phyloP scores from a whole-genome alignment of 352 stramenopile genomes.

The Globisporangium canariense region DNA sequence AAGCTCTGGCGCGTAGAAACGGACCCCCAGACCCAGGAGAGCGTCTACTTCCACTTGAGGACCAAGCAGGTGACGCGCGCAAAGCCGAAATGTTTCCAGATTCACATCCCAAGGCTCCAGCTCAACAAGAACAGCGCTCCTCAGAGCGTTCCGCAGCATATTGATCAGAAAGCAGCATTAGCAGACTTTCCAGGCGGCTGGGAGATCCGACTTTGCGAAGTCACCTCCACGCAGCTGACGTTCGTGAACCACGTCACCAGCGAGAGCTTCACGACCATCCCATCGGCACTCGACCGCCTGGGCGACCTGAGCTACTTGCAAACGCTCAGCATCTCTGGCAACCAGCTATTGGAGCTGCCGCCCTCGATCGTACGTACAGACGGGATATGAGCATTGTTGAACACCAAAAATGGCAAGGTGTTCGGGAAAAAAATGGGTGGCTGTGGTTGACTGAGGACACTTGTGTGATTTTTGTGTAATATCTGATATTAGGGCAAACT shows the following conservation, averaged over 20 bases:
- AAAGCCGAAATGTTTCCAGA: conserved; percentile 54
- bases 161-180: conserved; percentile 10
- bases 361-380: conserved; percentile 47
- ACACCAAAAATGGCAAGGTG: no score
- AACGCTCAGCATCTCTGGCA: conserved; percentile 45
- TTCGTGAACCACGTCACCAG: conserved; percentile 51
- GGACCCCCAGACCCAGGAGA: conserved; percentile 42
- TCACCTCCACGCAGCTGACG: conserved; percentile 31
- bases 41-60: conserved; percentile 52
- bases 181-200: conserved; percentile 36
- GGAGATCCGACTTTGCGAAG: conserved; percentile 36
- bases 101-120: conserved; percentile 37
- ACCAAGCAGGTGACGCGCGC: conserved; percentile 49
- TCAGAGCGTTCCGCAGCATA: neutral
- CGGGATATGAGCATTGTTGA: no score
- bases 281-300: conserved; percentile 49
- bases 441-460: neutral
- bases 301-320: conserved; percentile 42
- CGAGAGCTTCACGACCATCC: conserved; percentile 31
- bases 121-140: conserved; percentile 5
- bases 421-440: neutral
- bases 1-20: conserved; percentile 53
- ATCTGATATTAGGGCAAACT: conserved; percentile 40
- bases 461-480: conserved; percentile 7
- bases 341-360: conserved; percentile 60